Evolutionary conservation across 1,284 basidiomycete species (phyloP).

Genomic region (Naganishia sp.): DNA sequence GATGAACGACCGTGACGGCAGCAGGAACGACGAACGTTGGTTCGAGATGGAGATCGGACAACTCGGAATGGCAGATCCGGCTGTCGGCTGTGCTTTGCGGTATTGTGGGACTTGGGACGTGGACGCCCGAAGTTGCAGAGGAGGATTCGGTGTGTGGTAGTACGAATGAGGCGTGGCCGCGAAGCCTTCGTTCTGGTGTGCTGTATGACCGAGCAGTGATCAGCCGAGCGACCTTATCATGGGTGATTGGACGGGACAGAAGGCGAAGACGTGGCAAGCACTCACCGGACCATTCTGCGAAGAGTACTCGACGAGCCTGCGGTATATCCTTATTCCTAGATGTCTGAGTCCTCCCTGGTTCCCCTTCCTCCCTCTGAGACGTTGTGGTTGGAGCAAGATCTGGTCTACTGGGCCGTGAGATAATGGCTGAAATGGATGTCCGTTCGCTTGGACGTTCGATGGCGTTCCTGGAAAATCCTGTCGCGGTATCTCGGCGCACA

Average conservation of each 20-base stretch:
- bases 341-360: not conserved
- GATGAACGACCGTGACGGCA: constrained; percentile 50
- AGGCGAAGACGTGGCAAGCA: not conserved
- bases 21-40: constrained; percentile 39
- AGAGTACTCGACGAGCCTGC: not conserved
- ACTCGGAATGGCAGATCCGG: constrained; percentile 14
- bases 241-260: not conserved
- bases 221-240: not conserved
- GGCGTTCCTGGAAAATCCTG: too few relatives aligned
- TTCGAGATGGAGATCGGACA: constrained; percentile 14
- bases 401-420: too few relatives aligned
- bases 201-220: not conserved
- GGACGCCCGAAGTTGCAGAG: not conserved
- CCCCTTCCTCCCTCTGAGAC: too few relatives aligned
- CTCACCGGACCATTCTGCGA: constrained; percentile 15
- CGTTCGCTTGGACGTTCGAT: too few relatives aligned
- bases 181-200: constrained; percentile 20
- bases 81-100: constrained; percentile 12
- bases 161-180: constrained; percentile 17
- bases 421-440: too few relatives aligned
- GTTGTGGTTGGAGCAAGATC: too few relatives aligned
- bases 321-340: not conserved
- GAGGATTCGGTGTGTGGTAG: constrained; percentile 23
- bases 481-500: too few relatives aligned
- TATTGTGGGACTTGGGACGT: constrained; percentile 1